phyloP scores from a whole-genome alignment of 108 stramenopile species.

The Seminavis robusta region DNA sequence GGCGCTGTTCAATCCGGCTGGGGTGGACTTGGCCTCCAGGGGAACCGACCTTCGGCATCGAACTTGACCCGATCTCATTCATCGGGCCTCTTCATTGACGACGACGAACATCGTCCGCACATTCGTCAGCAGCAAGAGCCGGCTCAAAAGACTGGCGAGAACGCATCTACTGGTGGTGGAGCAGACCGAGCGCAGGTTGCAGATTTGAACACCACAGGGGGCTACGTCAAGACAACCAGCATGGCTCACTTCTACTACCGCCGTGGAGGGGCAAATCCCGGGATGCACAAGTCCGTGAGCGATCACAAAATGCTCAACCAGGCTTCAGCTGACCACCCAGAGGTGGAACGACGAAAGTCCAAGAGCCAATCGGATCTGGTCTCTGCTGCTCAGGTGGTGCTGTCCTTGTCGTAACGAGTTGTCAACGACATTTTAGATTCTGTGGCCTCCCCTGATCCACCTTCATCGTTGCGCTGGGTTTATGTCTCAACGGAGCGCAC shows the following conservation, averaged over 20 bases:
- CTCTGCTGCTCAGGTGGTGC: too few species aligned
- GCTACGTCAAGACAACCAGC: conserved; percentile 78
- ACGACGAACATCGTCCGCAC: conserved; percentile 30
- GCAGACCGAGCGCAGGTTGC: conserved; percentile 2
- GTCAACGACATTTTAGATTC: too few species aligned
- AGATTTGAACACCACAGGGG: conserved; percentile 5
- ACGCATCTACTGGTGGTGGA: background rate
- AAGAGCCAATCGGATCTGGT: conserved; percentile 25
- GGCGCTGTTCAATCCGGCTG: conserved; percentile 60
- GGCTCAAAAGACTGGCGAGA: conserved; percentile 19
- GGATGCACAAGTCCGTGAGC: conserved; percentile 11
- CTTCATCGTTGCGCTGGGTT: too few species aligned
- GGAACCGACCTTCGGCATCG: conserved; percentile 67
- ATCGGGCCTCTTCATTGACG: conserved; percentile 76
- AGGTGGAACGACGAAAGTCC: conserved; percentile 14
- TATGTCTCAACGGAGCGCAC: too few species aligned
- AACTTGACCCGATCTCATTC: conserved; percentile 58
- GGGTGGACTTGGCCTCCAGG: conserved; percentile 78
- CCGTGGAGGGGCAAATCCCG: too few species aligned
- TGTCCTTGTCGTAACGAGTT: too few species aligned
- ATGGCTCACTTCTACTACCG: conserved; percentile 92
- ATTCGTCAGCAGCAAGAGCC: conserved; percentile 16
- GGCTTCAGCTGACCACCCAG: too few species aligned
- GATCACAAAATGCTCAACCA: background rate
- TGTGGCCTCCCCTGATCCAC: too few species aligned